phyloP scores from a whole-genome alignment of 2,329 filamentous ascomycete species.

The Cladobotryum mycophilum region DNA sequence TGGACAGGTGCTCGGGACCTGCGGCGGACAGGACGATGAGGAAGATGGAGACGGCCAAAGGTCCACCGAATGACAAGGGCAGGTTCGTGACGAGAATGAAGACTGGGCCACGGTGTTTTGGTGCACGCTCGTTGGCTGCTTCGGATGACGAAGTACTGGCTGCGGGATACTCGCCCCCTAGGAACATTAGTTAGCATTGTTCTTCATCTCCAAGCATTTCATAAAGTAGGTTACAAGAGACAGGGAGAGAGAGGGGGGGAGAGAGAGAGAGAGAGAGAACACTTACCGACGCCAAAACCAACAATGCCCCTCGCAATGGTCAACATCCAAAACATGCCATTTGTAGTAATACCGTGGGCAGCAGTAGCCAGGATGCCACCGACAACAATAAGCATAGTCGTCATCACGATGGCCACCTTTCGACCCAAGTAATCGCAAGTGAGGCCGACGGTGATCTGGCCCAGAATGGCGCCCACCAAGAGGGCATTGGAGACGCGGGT shows the following conservation, averaged over 20 bases:
- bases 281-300: constrained; percentile 36
- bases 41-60: constrained; percentile 37
- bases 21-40: constrained; percentile 38
- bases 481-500: constrained; percentile 37
- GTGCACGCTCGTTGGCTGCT: constrained; percentile 40
- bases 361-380: constrained; percentile 42
- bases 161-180: constrained; percentile 40
- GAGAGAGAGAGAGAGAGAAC: too few species aligned
- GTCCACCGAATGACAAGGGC: constrained; percentile 25
- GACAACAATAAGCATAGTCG: constrained; percentile 41
- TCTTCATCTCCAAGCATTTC: not conserved
- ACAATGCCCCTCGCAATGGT: constrained; percentile 42
- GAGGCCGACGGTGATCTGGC: constrained; percentile 34
- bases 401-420: constrained; percentile 40
- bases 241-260: too few species aligned
- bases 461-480: constrained; percentile 37
- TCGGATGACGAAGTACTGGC: constrained; percentile 40
- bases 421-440: constrained; percentile 44
- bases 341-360: constrained; percentile 36
- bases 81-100: constrained; percentile 42
- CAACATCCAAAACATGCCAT: constrained; percentile 49
- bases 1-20: constrained; percentile 29
- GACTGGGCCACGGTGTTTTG: constrained; percentile 31
- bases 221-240: too few species aligned
- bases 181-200: not conserved